Evolutionary conservation across 2,329 filamentous ascomycete species (phyloP), one percentile per base, ranked within the genome.

Genomic region (Ceratocystis lukuohia): DNA sequence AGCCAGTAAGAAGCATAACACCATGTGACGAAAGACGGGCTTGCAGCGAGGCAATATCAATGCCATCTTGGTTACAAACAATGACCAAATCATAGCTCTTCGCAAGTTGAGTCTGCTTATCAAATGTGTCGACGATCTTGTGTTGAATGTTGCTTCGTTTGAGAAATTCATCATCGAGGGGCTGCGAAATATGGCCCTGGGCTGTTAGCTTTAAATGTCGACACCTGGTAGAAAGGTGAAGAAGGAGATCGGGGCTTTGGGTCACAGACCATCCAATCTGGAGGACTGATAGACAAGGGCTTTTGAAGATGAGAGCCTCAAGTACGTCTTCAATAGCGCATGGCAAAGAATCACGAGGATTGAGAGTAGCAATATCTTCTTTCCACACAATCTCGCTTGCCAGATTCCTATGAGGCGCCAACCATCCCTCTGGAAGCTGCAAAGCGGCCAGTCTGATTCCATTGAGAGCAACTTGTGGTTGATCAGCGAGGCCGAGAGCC

Each of bases 321-420:
- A 79, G 65, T 12, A 77, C 68, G 0, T 73, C 69, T 1, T 65
- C 63, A 6, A 75, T 64, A 6, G 69, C 12, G 5, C 25, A 17
- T 4, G 25, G 53, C 22, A 25, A 59, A 8, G 30, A 41, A 6
- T 37, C 33, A 37, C 1, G 30, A 17, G 22, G 12, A 5, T 48
- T 44, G 0, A 72, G 68, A 8, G 71, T 75, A 1, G 69, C 65
- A 5, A 72, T 70, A 65, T 80, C 75, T 64, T 77, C 71, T 22
- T 77, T 73, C 81, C 81, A 84, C 1, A 75, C 69, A 62, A 83
- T 74, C 68, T 80, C 73, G 1, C 78, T 79, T 66, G 79, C 81
- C 1, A 84, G 73, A 22, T 78, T 78, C 41, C 76, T 78, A 69
- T 82, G 76, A 28, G 77, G 79, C 0, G 80, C 77, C 7, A 84